Evolutionary conservation across 148 eudicot species (phyloP), one percentile per base, ranked within the genome.

Genomic region (Fallopia convolvulus): DNA sequence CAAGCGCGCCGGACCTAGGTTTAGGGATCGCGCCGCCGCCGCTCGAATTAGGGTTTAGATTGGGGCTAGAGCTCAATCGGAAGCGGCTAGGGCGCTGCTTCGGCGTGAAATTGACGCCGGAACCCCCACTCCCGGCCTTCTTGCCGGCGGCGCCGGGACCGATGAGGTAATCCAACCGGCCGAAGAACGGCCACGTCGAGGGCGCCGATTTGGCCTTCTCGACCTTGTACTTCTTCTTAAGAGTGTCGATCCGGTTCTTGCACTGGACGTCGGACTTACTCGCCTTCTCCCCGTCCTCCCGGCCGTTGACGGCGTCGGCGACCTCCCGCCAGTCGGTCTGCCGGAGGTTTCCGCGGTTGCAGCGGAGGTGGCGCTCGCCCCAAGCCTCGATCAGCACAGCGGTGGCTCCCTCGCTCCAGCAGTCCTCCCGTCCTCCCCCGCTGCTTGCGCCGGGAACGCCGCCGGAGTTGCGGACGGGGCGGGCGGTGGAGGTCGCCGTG

Each of bases 271-370:
- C 97, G 0, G 98, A 90, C 60, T 91, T 93, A 0, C 89, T 89
- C 0, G 82, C 33, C 52, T 89, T 94, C 0, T 74, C 58, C n/a
- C 80, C 84, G 17, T 87, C 83, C 1, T 86, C 97, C 0, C 88
- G 79, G 66, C 84, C 72, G 55, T 83, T 83, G 1, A 94, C 97
- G 13, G 88, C 83, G 15, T 94, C 93, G 0, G 98, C 95, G 0
- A 94, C 98, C 18, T 94, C 95, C 41, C 89, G 84, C 98, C 98
- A 94, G 80, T 94, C 92, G n/a, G 90, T 87, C 81, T 94, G 98
- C 79, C 90, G 90, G 74, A 94, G 81, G 76, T 94, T 94, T 3
- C 98, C 98, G 26, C 97, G 76, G 83, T 90, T 90, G 15, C 90
- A 76, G 72, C 89, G 89, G 74, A 89, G 20, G 75, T 92, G 90